phyloP scores from a whole-genome alignment of 805 yeast genomes.

The Metschnikowia vanudenii region DNA sequence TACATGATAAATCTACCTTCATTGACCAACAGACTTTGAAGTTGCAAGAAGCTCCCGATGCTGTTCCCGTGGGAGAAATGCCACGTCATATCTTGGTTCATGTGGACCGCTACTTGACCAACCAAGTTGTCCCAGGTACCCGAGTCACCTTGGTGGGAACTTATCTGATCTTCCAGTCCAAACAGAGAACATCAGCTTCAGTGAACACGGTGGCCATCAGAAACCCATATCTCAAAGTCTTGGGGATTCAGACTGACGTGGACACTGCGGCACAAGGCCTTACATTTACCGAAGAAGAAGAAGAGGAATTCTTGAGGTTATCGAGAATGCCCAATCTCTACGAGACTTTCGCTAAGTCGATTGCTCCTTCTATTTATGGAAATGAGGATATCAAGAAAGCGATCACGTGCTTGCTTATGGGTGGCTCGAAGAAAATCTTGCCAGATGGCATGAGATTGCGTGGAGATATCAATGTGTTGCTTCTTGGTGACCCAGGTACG shows the following conservation, averaged over 20 bases:
- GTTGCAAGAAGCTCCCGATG: constrained; percentile 95
- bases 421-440: constrained; percentile 87
- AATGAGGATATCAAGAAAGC: constrained; percentile 90
- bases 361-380: constrained; percentile 97
- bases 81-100: constrained; percentile 89
- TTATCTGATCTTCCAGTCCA: constrained; percentile 79
- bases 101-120: constrained; percentile 86
- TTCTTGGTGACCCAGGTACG: constrained; percentile 98
- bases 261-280: constrained; percentile 59
- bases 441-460: constrained; percentile 97
- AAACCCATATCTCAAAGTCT: constrained; percentile 82
- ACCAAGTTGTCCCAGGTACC: constrained; percentile 91
- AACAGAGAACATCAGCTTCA: constrained; percentile 45
- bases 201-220: constrained; percentile 78
- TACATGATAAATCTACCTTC: constrained; percentile 90
- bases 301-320: constrained; percentile 79
- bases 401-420: constrained; percentile 85
- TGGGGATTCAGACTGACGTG: constrained; percentile 85
- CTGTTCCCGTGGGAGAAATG: constrained; percentile 99
- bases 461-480: constrained; percentile 92
- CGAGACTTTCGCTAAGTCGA: constrained; percentile 79
- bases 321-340: constrained; percentile 83
- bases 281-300: constrained; percentile 87
- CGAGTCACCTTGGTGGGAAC: constrained; percentile 90
- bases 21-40: constrained; percentile 93